phyloP scores from a whole-genome alignment of 257 asterid genomes.

The Cruciata laevipes region DNA sequence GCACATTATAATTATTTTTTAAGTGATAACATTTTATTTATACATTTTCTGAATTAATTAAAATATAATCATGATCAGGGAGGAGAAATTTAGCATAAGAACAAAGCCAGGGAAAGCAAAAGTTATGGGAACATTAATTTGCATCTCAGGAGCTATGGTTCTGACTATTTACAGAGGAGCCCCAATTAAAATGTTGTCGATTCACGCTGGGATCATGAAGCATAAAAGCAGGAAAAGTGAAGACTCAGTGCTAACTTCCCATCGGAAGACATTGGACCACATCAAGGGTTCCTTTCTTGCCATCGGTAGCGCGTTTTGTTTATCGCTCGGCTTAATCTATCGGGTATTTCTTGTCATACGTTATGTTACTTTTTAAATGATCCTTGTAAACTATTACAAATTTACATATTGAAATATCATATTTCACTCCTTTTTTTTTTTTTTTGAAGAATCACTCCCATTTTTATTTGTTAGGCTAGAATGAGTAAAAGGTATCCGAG shows the following conservation, averaged over 20 bases:
- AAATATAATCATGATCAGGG: slow-evolving; percentile 21
- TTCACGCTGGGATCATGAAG: slow-evolving; percentile 16
- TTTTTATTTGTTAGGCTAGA: slow-evolving; percentile 31
- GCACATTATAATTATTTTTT: neutral
- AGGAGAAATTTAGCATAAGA: slow-evolving; percentile 45
- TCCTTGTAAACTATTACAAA: too few species aligned
- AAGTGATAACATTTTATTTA: neutral
- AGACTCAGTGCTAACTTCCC: slow-evolving; percentile 25
- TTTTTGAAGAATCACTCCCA: too few species aligned
- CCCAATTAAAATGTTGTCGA: slow-evolving; percentile 37
- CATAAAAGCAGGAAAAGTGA: slow-evolving; percentile 3
- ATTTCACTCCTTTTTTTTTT: too few species aligned
- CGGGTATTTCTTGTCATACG: slow-evolving; percentile 37
- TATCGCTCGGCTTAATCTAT: slow-evolving; percentile 37
- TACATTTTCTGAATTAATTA: neutral
- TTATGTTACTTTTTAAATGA: too few species aligned
- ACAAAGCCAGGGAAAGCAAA: slow-evolving; percentile 57
- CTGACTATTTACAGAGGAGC: slow-evolving; percentile 53
- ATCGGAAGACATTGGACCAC: slow-evolving; percentile 12
- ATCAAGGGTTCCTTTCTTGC: slow-evolving; percentile 45
- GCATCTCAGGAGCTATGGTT: slow-evolving; percentile 72
- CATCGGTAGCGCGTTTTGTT: slow-evolving; percentile 29
- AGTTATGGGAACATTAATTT: slow-evolving; percentile 41
- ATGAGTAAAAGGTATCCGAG: slow-evolving; percentile 53
- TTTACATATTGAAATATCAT: too few species aligned